Base-by-base conservation (phyloP, 1,139 yeast species). In the Pichia sp. region DNA sequence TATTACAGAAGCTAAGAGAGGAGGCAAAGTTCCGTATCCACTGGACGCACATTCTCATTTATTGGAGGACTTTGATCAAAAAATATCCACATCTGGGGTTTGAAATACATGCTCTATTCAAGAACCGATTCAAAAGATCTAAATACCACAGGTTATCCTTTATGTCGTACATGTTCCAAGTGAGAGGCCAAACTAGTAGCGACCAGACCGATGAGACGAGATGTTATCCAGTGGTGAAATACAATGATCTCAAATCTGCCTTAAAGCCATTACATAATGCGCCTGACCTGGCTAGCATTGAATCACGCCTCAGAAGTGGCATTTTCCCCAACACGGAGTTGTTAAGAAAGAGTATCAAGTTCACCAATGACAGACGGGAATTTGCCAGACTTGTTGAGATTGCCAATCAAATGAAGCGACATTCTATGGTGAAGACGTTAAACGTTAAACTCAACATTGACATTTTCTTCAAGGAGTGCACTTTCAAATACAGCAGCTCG, bases 221-320 rank as follows among this genome's bases (percentile, higher is more conserved):
- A 13, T 33, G 26, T 25, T 41, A 37, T 32, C 42, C 44, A 7
- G 21, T 31, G 17, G 19, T 41, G 4, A 33, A 36, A 23, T 39
- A 38, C 23, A 39, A 31, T 20, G 33, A 31, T 22, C 19, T 40
- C 20, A 33, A 30, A 13, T 30, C 9, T 13, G 46, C 38, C 21
- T 22, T 37, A 4, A 38, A 39, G 14, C 42, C 43, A 13, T 16
- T 35, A n/a, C 20, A 34, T 8, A 39, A 32, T 11, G 24, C 32
- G 17, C 52, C 53, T 1, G 41, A 40, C 10, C 26, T 48, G 22
- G 39, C 35, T 17, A 35, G 44, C 19, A 46, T 52, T 19, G 50
- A 50, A 31, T 38, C 48, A 3, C 45, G 52, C 30, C 29, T 52
- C 17, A 33, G 37, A 12, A 32, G 37, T 22, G 56, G 58, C 8